Conservation (phyloP, 1,284 basidiomycete genomes). For the Leccinum cinnamomeum region DNA sequence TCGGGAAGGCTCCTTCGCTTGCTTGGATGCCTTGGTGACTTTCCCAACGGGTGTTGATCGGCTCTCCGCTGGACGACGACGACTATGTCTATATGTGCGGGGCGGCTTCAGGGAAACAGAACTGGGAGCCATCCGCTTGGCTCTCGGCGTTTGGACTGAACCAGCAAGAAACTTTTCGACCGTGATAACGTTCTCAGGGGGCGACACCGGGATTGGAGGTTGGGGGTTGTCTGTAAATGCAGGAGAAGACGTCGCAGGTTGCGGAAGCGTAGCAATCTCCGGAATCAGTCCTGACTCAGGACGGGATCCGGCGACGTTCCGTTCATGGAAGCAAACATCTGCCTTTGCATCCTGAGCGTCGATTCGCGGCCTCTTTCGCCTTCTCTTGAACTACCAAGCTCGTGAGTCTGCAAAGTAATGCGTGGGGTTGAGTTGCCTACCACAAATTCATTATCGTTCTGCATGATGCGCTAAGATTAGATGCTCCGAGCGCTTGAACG, state of each 20-base stretch:
- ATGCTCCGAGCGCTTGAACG: not conserved
- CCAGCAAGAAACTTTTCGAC: conserved; percentile 31
- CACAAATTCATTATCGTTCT: conserved; percentile 27
- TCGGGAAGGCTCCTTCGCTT: conserved; percentile 3
- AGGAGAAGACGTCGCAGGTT: conserved; percentile 7
- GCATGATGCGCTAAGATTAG: conserved; percentile 7
- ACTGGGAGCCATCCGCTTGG: not conserved
- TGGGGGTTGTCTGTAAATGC: not conserved
- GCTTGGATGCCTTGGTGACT: not conserved
- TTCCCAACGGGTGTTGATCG: conserved; percentile 3
- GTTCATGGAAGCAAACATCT: not conserved
- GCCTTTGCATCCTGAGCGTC: conserved; percentile 3
- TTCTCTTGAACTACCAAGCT: conserved; percentile 30
- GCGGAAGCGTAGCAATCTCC: conserved; percentile 18
- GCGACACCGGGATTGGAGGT: not conserved
- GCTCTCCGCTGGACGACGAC: not conserved
- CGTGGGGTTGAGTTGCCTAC: conserved; percentile 14
- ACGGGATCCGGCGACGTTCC: not conserved
- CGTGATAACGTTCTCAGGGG: conserved; percentile 19
- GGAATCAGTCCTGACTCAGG: conserved; percentile 10
- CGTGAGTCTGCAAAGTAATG: not conserved
- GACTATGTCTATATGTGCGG: conserved; percentile 26
- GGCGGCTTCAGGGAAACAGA: not conserved
- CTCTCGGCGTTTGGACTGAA: conserved; percentile 4
- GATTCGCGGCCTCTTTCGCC: conserved; percentile 24